A percentile compares a stretch with the other conserved stretches of the same genome.
These are phyloP conservation scores for Ustilago hordei DNA, from an alignment of 1,284 basidiomycete species.

Conservation along the genomic window DNA sequence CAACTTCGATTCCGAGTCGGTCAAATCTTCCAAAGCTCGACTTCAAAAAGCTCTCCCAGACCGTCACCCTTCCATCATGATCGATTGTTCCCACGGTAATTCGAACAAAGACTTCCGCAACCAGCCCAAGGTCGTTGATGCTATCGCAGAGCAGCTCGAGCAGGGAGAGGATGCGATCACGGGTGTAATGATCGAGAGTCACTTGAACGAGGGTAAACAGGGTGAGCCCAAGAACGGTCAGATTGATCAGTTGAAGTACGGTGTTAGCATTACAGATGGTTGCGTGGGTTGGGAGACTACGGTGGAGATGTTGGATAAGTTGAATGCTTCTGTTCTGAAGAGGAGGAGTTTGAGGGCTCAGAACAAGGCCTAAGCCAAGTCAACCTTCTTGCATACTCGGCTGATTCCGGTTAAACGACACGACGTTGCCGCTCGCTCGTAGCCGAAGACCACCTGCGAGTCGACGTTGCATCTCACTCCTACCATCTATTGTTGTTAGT, in stretches of 20 bases:
- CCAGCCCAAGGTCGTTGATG: constrained; percentile 74
- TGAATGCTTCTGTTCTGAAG: constrained; percentile 65
- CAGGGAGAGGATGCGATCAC: constrained; percentile 84
- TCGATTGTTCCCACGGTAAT: constrained; percentile 69
- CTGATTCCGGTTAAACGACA: neutral
- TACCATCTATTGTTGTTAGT: constrained; percentile 1
- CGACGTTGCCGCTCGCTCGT: neutral
- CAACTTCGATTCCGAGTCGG: constrained; percentile 77
- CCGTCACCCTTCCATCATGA: constrained; percentile 65
- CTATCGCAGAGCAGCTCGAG: constrained; percentile 82
- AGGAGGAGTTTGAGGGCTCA: constrained; percentile 21
- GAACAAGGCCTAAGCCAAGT: constrained; percentile 19
- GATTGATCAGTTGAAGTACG: constrained; percentile 63
- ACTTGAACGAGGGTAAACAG: constrained; percentile 77
- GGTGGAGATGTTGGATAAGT: constrained; percentile 66
- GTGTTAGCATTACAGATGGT: constrained; percentile 72
- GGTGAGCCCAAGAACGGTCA: constrained; percentile 67
- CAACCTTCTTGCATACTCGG: neutral
- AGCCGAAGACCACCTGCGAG: neutral
- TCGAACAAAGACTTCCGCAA: constrained; percentile 69
- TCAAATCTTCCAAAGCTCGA: constrained; percentile 81
- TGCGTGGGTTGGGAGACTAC: constrained; percentile 93
- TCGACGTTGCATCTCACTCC: neutral
- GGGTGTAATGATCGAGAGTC: constrained; percentile 96
- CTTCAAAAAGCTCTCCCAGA: constrained; percentile 71